A percentile compares a stretch with the other conserved stretches of the same genome.
phyloP scores from a whole-genome alignment of 2,329 filamentous ascomycete species.

The Ceratocystis variospora region DNA sequence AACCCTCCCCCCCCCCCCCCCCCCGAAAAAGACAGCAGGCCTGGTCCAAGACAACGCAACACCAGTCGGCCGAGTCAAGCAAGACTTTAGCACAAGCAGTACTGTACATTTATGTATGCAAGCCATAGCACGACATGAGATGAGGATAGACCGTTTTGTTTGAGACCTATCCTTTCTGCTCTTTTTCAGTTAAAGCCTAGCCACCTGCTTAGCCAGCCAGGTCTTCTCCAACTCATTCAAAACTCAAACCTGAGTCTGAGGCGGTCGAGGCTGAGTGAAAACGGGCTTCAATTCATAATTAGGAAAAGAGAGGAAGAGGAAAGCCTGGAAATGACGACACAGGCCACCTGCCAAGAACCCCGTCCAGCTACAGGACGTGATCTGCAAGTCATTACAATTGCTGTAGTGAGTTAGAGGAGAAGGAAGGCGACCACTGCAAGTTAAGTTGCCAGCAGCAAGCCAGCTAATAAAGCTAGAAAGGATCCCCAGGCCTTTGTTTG shows the following conservation, averaged over 20 bases:
- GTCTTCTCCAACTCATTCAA: too few relatives aligned
- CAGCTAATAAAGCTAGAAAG: not conserved
- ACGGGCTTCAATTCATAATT: not conserved
- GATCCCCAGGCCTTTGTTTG: not conserved
- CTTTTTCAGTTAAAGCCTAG: too few relatives aligned
- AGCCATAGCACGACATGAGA: too few relatives aligned
- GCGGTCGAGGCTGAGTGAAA: not conserved
- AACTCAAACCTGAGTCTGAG: not conserved
- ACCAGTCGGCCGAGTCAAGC: too few relatives aligned
- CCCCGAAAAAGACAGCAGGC: too few relatives aligned
- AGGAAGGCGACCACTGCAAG: not conserved
- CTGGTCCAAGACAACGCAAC: too few relatives aligned
- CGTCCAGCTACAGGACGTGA: not conserved
- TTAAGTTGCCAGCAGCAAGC: not conserved
- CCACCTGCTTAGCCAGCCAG: too few relatives aligned
- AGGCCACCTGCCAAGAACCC: not conserved
- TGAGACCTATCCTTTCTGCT: too few relatives aligned
- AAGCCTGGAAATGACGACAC: not conserved
- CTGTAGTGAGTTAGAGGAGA: not conserved
- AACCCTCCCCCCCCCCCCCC: too few relatives aligned
- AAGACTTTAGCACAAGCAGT: too few relatives aligned
- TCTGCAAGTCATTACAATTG: conserved; percentile 1
- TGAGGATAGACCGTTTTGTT: too few relatives aligned
- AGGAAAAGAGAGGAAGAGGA: not conserved
- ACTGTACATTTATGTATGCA: too few relatives aligned